A percentile compares a stretch with the other conserved stretches of the same genome.
Evolutionary conservation across 2,329 filamentous ascomycete species (phyloP).

Genomic region (Anisogramma anomala): DNA sequence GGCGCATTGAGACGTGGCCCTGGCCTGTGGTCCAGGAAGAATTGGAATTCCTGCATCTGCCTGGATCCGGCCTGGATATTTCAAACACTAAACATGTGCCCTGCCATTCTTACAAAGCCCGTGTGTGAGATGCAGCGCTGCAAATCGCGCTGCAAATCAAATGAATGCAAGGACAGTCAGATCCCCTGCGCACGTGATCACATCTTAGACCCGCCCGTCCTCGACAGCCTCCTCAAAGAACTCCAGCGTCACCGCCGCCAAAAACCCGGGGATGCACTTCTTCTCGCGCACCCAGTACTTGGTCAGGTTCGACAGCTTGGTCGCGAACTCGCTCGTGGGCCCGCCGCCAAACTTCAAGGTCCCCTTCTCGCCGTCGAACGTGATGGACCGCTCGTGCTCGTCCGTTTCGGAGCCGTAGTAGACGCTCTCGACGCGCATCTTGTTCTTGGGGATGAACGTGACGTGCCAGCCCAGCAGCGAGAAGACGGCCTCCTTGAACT

Average conservation of each 20-base stretch:
- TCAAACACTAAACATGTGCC: too few species aligned
- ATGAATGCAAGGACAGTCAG: neutral
- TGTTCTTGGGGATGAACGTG: conserved; percentile 93
- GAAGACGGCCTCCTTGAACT: conserved; percentile 92
- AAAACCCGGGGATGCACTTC: conserved; percentile 85
- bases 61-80: too few species aligned
- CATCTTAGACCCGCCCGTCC: conserved; percentile 4
- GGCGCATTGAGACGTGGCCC: too few species aligned
- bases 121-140: too few species aligned
- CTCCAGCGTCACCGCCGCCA: conserved; percentile 83
- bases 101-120: too few species aligned
- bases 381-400: conserved; percentile 60
- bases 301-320: conserved; percentile 74
- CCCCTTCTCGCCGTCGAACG: conserved; percentile 86
- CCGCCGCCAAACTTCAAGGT: conserved; percentile 98
- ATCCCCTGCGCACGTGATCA: neutral
- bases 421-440: conserved; percentile 80
- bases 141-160: neutral
- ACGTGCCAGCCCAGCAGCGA: conserved; percentile 88
- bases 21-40: too few species aligned
- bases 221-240: conserved; percentile 61
- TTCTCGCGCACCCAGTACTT: conserved; percentile 93
- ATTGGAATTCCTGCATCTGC: too few species aligned
- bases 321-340: conserved; percentile 73
- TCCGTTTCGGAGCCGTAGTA: conserved; percentile 62